These are phyloP conservation scores for Termitomyces heimii DNA, from an alignment of 768 basidiomycete species.

Conservation along the genomic window DNA sequence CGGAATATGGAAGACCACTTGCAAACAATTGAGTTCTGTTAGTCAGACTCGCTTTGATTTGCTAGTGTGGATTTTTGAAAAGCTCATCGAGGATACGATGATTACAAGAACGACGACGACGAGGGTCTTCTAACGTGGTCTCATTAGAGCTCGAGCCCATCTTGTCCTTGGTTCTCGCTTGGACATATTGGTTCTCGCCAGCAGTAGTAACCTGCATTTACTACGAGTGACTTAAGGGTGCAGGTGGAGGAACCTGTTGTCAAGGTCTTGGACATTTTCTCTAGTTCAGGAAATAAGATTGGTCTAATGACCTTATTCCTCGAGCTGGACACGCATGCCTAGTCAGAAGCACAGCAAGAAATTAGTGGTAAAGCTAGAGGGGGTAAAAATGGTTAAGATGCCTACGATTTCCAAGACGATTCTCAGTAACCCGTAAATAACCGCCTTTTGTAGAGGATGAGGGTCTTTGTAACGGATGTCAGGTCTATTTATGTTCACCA, in stretches of 20 bases:
- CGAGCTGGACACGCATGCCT: slow-evolving; percentile 17
- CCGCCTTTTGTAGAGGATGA: too few species aligned
- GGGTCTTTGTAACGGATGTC: too few species aligned
- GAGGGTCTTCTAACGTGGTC: too few species aligned
- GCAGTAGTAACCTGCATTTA: slow-evolving; percentile 54
- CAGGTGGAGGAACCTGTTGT: slow-evolving; percentile 15
- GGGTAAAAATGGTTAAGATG: slow-evolving; percentile 35
- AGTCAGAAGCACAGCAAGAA: slow-evolving; percentile 39
- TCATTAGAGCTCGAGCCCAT: neutral
- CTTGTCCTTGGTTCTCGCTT: slow-evolving; percentile 41
- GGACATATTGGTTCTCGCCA: slow-evolving; percentile 62
- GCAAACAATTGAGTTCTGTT: too few species aligned
- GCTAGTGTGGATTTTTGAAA: too few species aligned
- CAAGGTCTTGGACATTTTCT: slow-evolving; percentile 15
- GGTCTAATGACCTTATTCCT: neutral
- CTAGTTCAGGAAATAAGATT: neutral
- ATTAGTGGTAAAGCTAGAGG: too few species aligned
- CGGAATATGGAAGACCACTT: too few species aligned
- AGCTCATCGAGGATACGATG: too few species aligned
- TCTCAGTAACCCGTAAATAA: neutral
- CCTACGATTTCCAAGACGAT: neutral
- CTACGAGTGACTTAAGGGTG: slow-evolving; percentile 34
- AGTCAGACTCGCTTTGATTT: too few species aligned
- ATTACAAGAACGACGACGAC: too few species aligned
- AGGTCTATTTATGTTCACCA: too few species aligned